Percentiles rank a stretch among this genome's conserved stretches.
These are phyloP conservation scores for Achaetomium macrosporum DNA, from an alignment of 2,329 filamentous ascomycete genomes.

Conservation along the genomic window DNA sequence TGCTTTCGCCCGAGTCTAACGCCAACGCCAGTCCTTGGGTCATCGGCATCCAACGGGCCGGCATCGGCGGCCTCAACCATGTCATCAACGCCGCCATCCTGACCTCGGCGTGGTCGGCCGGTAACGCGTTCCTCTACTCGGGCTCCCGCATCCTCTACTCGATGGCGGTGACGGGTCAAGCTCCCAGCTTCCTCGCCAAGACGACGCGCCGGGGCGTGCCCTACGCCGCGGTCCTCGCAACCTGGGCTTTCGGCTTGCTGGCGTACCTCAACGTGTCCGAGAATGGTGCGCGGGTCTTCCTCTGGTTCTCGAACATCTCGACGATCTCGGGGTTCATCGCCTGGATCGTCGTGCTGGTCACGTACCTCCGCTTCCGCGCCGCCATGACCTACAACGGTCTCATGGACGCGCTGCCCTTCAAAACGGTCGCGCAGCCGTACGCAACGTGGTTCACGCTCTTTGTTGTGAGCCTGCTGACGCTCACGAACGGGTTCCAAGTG, in stretches of 20 bases:
- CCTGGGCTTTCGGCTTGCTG: constrained; percentile 56
- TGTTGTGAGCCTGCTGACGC: constrained; percentile 53
- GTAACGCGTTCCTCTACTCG: constrained; percentile 58
- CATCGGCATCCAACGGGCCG: constrained; percentile 60
- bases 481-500: constrained; percentile 71
- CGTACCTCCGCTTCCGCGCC: constrained; percentile 53
- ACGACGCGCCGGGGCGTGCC: constrained; percentile 60
- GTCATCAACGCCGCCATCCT: constrained; percentile 65
- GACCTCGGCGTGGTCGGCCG: constrained; percentile 59
- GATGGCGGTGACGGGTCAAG: constrained; percentile 61
- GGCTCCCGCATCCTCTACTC: constrained; percentile 65
- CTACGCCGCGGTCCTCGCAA: constrained; percentile 46
- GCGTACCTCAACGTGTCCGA: constrained; percentile 64
- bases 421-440: constrained; percentile 53
- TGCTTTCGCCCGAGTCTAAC: constrained; percentile 51
- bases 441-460: constrained; percentile 56
- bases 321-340: constrained; percentile 57
- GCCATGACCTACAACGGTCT: constrained; percentile 51
- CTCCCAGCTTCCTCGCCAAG: constrained; percentile 53
- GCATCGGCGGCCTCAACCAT: constrained; percentile 57
- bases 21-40: constrained; percentile 59
- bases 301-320: constrained; percentile 66
- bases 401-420: constrained; percentile 46
- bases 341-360: constrained; percentile 54
- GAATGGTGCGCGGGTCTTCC: constrained; percentile 58